These are phyloP conservation scores for Rhododendron henanense DNA, from an alignment of 148 eudicot genomes.

Conservation along the genomic window DNA sequence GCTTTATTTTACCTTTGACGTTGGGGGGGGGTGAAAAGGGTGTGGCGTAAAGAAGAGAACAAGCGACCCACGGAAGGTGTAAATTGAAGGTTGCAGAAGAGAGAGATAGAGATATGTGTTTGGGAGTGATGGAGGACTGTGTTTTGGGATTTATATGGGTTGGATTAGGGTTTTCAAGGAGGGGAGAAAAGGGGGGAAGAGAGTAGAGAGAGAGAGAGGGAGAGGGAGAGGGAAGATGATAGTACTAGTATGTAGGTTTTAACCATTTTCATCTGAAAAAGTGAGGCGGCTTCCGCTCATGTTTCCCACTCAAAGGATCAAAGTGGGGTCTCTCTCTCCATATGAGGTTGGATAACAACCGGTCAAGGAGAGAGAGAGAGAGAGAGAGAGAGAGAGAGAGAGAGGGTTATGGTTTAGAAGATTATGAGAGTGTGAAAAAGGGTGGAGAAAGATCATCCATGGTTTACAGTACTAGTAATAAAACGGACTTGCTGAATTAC, in stretches of 20 bases:
- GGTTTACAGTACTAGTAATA: not conserved
- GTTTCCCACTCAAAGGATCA: constrained; percentile 29
- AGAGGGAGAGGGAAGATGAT: constrained; percentile 4
- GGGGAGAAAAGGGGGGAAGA: not conserved
- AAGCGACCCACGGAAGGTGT: not conserved
- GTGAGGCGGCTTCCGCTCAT: constrained; percentile 27
- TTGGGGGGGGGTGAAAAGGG: not conserved
- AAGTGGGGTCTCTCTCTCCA: constrained; percentile 25
- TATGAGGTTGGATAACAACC: constrained; percentile 4
- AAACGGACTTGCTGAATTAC: not conserved
- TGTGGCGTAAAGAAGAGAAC: constrained; percentile 3
- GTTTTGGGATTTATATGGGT: constrained; percentile 3
- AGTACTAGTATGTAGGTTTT: not conserved
- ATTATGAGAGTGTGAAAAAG: not conserved
- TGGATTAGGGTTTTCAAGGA: constrained; percentile 33
- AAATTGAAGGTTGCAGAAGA: constrained; percentile 1
- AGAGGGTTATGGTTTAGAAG: not conserved
- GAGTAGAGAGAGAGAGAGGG: not conserved
- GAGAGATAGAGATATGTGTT: constrained; percentile 2
- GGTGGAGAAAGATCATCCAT: not conserved
- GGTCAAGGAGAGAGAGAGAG: not conserved
- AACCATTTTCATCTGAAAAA: constrained; percentile 9
- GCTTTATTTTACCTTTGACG: not conserved
- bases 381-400: constrained; percentile 7
- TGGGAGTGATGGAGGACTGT: not conserved